phyloP scores from a whole-genome alignment of 305 asterid species.

The Fraxinus albicans region DNA sequence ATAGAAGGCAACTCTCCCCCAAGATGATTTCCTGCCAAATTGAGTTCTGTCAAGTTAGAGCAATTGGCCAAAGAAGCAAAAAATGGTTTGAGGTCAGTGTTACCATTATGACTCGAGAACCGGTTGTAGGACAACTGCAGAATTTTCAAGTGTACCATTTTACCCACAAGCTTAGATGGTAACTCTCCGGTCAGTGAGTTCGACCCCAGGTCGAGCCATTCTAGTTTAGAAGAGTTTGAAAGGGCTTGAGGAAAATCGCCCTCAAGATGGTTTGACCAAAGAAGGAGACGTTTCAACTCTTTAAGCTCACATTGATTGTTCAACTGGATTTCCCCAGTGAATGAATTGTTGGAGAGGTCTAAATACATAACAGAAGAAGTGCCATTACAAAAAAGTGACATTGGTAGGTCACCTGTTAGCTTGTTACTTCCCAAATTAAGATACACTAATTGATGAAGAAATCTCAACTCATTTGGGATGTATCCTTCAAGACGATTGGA shows the following conservation, averaged over 20 bases:
- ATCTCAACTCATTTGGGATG: conserved; percentile 53
- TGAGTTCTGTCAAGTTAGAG: conserved; percentile 69
- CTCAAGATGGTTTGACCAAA: conserved; percentile 67
- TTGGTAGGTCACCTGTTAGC: conserved; percentile 62
- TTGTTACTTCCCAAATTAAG: conserved; percentile 72
- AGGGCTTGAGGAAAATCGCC: conserved; percentile 64
- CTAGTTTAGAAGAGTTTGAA: conserved; percentile 59
- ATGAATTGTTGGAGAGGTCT: conserved; percentile 80
- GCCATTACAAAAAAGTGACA: conserved; percentile 56
- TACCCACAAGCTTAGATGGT: conserved; percentile 44
- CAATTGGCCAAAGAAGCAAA: conserved; percentile 55
- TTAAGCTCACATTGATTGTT: conserved; percentile 41
- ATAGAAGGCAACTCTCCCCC: conserved; percentile 79
- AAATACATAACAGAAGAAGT: conserved; percentile 52
- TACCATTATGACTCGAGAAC: conserved; percentile 56
- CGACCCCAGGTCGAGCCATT: conserved; percentile 77
- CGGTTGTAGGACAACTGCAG: conserved; percentile 65
- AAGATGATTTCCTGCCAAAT: conserved; percentile 64
- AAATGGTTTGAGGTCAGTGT: conserved; percentile 60
- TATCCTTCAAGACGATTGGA: conserved; percentile 57
- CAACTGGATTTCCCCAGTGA: conserved; percentile 60
- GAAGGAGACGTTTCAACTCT: conserved; percentile 59
- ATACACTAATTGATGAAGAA: conserved; percentile 45
- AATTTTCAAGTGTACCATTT: conserved; percentile 52
- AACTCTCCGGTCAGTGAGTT: conserved; percentile 62